These are phyloP conservation scores for Fonsecaea erecta DNA, from an alignment of 2,329 filamentous ascomycete genomes.

Conservation along the genomic window DNA sequence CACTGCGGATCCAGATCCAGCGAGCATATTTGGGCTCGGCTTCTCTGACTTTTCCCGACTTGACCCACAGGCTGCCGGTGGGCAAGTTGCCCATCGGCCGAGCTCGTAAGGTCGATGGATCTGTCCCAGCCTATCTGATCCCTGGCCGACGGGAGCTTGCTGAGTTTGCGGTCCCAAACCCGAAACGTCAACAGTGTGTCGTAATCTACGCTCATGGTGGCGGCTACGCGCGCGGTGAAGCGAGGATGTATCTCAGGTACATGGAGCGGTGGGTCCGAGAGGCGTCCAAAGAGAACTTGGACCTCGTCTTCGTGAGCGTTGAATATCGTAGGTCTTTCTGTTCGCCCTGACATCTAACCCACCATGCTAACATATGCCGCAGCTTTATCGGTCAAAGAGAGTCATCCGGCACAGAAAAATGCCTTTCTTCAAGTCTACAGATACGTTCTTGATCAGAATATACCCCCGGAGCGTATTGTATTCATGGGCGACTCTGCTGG, in stretches of 20 bases:
- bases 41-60: constrained; percentile 16
- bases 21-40: constrained; percentile 15
- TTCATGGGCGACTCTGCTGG: constrained; percentile 91
- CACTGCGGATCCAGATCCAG: constrained; percentile 15
- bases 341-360: not conserved
- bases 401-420: constrained; percentile 20
- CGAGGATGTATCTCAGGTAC: constrained; percentile 26
- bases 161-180: not conserved
- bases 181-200: constrained; percentile 3
- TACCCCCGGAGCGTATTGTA: constrained; percentile 76
- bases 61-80: constrained; percentile 20
- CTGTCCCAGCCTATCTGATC: constrained; percentile 17
- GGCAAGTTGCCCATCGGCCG: not conserved
- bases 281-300: constrained; percentile 1
- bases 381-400: constrained; percentile 10
- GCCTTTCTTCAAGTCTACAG: constrained; percentile 15
- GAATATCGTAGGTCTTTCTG: constrained; percentile 15
- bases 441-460: constrained; percentile 7
- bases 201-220: constrained; percentile 23
- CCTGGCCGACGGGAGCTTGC: constrained; percentile 5
- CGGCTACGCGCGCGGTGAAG: constrained; percentile 23
- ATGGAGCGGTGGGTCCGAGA: constrained; percentile 24
- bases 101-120: constrained; percentile 13
- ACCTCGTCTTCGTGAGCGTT: constrained; percentile 16
- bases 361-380: not conserved